Percentiles rank a stretch among this genome's conserved stretches.
Conservation (phyloP, 108 stramenopile genomes). For the Cyclostephanos invisitatus region DNA sequence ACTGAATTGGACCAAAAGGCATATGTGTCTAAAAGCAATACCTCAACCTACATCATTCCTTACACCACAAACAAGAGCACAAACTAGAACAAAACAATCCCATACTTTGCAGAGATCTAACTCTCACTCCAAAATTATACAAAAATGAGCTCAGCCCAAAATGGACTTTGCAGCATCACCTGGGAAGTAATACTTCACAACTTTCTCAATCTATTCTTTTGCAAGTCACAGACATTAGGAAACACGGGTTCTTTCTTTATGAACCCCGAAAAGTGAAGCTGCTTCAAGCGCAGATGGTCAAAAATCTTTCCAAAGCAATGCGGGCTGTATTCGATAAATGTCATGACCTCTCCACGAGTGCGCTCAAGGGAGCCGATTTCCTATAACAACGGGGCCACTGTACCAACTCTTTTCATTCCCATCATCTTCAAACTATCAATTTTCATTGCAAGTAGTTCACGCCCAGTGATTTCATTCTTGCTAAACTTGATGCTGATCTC, state of each 20-base stretch:
- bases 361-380: no score
- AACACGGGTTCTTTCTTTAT: slow-evolving; percentile 10
- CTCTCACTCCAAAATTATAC: no score
- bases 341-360: slow-evolving; percentile 5
- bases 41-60: no score
- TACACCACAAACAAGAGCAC: no score
- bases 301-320: no score
- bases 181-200: slow-evolving; percentile 40
- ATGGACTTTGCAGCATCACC: slow-evolving; percentile 30
- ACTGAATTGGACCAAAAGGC: no score
- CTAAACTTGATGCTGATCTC: slow-evolving; percentile 12
- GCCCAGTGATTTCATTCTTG: slow-evolving; percentile 24
- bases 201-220: slow-evolving; percentile 29
- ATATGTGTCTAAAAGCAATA: no score
- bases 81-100: no score
- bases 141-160: no score
- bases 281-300: slow-evolving; percentile 28
- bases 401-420: slow-evolving; percentile 21
- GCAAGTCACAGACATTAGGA: slow-evolving; percentile 14
- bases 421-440: slow-evolving; percentile 25
- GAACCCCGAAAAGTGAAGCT: slow-evolving; percentile 11
- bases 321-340: slow-evolving; percentile 44
- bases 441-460: slow-evolving; percentile 25
- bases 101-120: no score
- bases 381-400: slow-evolving; percentile 17